Evolutionary conservation across 1,284 basidiomycete genomes (phyloP).

Genomic region (Heterobasidion parviporum): DNA sequence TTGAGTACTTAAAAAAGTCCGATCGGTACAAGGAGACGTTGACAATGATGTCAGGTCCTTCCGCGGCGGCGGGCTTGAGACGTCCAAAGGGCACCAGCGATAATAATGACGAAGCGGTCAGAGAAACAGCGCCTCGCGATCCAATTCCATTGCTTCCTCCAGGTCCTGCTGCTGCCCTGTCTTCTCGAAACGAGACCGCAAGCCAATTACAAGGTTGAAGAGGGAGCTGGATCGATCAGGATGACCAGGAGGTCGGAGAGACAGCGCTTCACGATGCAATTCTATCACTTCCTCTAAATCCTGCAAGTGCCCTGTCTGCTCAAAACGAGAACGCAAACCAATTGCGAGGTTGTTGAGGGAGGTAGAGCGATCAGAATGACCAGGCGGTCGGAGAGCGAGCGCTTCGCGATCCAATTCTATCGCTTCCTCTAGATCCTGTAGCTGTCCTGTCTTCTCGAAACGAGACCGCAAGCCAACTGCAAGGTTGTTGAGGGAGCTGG

Average conservation of each 20-base stretch:
- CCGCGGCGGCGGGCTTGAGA: constrained; percentile 19
- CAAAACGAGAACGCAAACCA: too few species aligned
- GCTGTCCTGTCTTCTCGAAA: constrained; percentile 16
- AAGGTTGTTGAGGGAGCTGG: background rate
- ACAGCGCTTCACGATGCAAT: too few species aligned
- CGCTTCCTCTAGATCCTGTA: constrained; percentile 21
- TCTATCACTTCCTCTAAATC: too few species aligned
- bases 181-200: too few species aligned
- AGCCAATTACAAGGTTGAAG: too few species aligned
- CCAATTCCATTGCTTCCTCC: too few species aligned
- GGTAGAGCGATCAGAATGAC: constrained; percentile 8
- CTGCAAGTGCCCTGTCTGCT: too few species aligned
- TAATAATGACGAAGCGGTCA: background rate
- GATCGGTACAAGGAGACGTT: constrained; percentile 18
- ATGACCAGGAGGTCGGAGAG: too few species aligned
- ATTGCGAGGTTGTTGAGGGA: background rate
- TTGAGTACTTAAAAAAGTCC: constrained; percentile 19
- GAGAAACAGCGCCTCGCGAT: too few species aligned
- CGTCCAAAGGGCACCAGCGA: constrained; percentile 15
- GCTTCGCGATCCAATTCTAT: constrained; percentile 15
- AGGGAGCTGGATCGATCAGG: too few species aligned
- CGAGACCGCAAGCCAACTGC: background rate
- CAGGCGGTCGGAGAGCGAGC: constrained; percentile 16
- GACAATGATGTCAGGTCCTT: constrained; percentile 29
- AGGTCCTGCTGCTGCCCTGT: too few species aligned